Percentiles rank a stretch among this genome's conserved stretches.
Evolutionary conservation across 441 rosid genomes (phyloP).

Genomic region (Rhodomyrtus psidioides): DNA sequence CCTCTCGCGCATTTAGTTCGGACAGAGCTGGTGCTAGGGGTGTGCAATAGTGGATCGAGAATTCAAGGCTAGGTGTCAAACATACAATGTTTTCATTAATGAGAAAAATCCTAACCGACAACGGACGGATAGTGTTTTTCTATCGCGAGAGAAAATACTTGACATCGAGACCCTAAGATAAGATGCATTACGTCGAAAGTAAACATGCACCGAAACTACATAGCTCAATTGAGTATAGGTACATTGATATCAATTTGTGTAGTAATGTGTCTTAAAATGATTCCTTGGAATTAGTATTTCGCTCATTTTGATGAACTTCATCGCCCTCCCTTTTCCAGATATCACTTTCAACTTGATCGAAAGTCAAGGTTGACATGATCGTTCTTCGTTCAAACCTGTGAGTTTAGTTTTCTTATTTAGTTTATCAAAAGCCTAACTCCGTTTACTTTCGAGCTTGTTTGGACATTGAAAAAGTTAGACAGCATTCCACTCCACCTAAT

Average conservation of each 20-base stretch:
- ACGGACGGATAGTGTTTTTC: no score
- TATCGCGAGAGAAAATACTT: no score
- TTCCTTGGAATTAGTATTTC: no score
- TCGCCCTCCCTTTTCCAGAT: neutral
- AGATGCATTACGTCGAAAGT: no score
- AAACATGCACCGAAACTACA: no score
- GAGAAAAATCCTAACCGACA: no score
- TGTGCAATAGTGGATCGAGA: neutral
- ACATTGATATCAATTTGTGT: no score
- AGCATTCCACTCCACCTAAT: neutral
- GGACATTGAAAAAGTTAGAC: neutral
- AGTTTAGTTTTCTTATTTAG: neutral
- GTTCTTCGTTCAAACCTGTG: neutral
- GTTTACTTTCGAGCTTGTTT: neutral
- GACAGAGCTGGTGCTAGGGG: neutral
- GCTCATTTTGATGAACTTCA: no score
- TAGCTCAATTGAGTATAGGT: neutral
- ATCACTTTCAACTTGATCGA: neutral
- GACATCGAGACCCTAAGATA: no score
- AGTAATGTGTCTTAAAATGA: no score
- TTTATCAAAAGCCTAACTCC: neutral
- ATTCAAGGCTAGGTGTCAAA: neutral
- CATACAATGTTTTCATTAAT: neutral
- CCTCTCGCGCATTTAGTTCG: neutral
- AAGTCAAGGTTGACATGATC: neutral